Evolutionary conservation across 2,329 filamentous ascomycete genomes (phyloP).

Genomic region (Fusarium acutatum): DNA sequence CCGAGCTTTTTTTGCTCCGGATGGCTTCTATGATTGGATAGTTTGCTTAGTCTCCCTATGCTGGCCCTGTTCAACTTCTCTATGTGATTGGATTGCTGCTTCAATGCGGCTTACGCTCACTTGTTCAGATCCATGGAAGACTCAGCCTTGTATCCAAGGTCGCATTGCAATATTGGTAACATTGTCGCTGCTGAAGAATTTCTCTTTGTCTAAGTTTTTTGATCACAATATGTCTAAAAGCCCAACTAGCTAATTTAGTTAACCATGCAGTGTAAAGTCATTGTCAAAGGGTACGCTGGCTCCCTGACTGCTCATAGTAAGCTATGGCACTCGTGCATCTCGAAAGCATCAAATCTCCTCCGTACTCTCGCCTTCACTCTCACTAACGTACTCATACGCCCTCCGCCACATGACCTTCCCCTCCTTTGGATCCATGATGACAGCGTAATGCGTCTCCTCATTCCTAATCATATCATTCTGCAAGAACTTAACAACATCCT

Average conservation of each 20-base stretch:
- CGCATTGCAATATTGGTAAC: not conserved
- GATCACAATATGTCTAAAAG: not conserved
- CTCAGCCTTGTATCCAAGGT: not conserved
- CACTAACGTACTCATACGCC: not conserved
- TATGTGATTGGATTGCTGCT: not conserved
- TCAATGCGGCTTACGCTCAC: not conserved
- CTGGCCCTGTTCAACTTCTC: rapidly evolving
- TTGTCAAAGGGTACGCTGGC: rapidly evolving
- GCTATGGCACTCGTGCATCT: rapidly evolving
- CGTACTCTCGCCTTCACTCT: not conserved
- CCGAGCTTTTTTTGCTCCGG: not conserved
- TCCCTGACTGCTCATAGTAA: not conserved
- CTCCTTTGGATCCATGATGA: slow-evolving; percentile 57
- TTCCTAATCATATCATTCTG: slow-evolving; percentile 40
- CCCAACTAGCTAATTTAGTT: too few species aligned
- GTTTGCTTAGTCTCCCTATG: not conserved
- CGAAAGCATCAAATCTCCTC: not conserved
- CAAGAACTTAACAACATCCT: slow-evolving; percentile 40
- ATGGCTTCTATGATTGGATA: not conserved
- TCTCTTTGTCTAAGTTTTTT: not conserved
- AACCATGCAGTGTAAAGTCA: rapidly evolving
- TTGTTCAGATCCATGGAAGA: not conserved
- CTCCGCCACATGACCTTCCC: slow-evolving; percentile 47
- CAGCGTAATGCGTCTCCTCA: slow-evolving; percentile 45
- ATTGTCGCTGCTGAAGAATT: not conserved